Percentiles rank a stretch among this genome's conserved stretches.
phyloP scores from a whole-genome alignment of 1,284 basidiomycete species.

The Rhodotorula sp. region DNA sequence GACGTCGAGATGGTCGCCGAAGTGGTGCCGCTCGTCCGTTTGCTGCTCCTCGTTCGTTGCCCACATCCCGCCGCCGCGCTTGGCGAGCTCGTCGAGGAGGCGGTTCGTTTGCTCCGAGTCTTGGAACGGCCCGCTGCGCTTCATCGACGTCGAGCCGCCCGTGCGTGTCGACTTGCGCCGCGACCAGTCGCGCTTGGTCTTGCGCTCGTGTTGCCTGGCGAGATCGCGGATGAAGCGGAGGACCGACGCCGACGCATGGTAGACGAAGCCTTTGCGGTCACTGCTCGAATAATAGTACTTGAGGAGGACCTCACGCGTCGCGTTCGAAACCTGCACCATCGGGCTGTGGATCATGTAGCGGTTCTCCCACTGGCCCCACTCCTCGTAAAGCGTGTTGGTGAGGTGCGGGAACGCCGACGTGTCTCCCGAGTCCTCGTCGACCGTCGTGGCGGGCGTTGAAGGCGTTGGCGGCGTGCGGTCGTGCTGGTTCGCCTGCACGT shows the following conservation, averaged over 20 bases:
- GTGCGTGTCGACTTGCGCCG: slow-evolving; percentile 26
- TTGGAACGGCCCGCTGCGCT: slow-evolving; percentile 15
- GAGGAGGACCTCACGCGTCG: slow-evolving; percentile 77
- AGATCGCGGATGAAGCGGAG: slow-evolving; percentile 82
- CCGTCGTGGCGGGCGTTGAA: background rate
- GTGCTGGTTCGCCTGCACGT: background rate
- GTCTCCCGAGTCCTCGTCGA: slow-evolving; percentile 27
- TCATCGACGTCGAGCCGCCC: slow-evolving; percentile 19
- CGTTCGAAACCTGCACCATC: slow-evolving; percentile 76
- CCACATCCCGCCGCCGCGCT: slow-evolving; percentile 36
- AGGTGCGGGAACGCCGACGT: slow-evolving; percentile 33
- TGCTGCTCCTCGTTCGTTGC: slow-evolving; percentile 29
- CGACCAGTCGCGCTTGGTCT: slow-evolving; percentile 33
- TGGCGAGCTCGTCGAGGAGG: slow-evolving; percentile 49
- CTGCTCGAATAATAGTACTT: slow-evolving; percentile 87
- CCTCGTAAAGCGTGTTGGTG: slow-evolving; percentile 58
- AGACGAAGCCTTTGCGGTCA: slow-evolving; percentile 73
- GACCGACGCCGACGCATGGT: slow-evolving; percentile 57
- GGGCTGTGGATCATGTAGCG: slow-evolving; percentile 90
- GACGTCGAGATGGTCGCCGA: slow-evolving; percentile 36
- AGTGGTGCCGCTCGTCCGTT: slow-evolving; percentile 14
- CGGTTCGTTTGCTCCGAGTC: slow-evolving; percentile 28
- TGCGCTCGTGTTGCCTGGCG: slow-evolving; percentile 55
- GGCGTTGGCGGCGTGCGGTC: slow-evolving; percentile 34
- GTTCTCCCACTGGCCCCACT: slow-evolving; percentile 83